Evolutionary conservation across 176 grass and related monocot species (phyloP).

Genomic region (Oryza longistaminata): DNA sequence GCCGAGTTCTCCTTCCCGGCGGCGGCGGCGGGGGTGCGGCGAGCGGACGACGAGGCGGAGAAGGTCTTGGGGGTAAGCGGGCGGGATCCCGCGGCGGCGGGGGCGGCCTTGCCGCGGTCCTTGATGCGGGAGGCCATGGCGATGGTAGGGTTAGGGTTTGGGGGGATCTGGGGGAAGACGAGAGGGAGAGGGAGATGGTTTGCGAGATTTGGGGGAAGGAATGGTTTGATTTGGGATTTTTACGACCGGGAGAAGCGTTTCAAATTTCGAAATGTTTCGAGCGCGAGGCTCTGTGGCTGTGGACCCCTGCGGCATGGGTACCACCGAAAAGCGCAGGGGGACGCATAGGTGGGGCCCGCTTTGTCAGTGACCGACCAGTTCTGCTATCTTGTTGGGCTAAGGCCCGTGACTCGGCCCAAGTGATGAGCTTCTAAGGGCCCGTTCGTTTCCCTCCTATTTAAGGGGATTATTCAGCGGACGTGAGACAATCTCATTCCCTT

Average conservation of each 20-base stretch:
- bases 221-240: neutral
- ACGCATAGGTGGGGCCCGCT: neutral
- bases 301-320: neutral
- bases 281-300: neutral
- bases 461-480: no score
- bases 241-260: slow-evolving; percentile 23
- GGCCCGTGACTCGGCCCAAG: neutral
- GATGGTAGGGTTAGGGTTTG: slow-evolving; percentile 47
- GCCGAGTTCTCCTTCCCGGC: slow-evolving; percentile 53
- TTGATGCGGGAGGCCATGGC: slow-evolving; percentile 78
- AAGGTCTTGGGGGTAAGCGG: slow-evolving; percentile 48
- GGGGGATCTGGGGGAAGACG: slow-evolving; percentile 8
- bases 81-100: slow-evolving; percentile 31
- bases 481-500: no score
- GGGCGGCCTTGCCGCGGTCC: slow-evolving; percentile 54
- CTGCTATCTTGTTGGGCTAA: neutral
- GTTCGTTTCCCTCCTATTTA: no score
- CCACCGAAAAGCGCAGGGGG: neutral
- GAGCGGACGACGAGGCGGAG: slow-evolving; percentile 22
- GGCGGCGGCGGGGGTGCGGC: slow-evolving; percentile 28
- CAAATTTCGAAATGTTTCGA: slow-evolving; percentile 47
- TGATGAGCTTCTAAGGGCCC: neutral
- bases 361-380: neutral
- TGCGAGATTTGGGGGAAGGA: neutral
- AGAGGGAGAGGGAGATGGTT: neutral